phyloP scores from a whole-genome alignment of 2,329 filamentous ascomycete genomes.

The Aspergillus sp. region DNA sequence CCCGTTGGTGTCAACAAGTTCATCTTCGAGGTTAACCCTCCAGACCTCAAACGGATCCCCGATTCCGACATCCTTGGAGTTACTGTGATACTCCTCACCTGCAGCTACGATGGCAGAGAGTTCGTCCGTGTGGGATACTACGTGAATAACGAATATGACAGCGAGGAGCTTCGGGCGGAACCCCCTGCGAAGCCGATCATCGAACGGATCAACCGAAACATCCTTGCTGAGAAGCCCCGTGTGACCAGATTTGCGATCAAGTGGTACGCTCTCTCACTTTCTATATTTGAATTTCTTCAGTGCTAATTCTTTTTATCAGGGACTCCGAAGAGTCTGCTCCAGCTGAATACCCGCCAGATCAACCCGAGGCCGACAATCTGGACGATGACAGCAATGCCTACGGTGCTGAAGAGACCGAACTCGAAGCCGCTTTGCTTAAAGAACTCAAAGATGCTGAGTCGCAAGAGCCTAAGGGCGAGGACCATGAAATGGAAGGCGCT shows the following conservation, averaged over 20 bases:
- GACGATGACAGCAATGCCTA: constrained; percentile 81
- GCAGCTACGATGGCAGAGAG: constrained; percentile 91
- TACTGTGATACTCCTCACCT: constrained; percentile 92
- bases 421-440: constrained; percentile 55
- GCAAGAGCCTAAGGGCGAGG: constrained; percentile 43
- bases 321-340: constrained; percentile 96
- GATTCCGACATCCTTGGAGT: constrained; percentile 93
- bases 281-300: background rate
- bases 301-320: constrained; percentile 47
- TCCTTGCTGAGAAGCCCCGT: constrained; percentile 92
- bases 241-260: constrained; percentile 98
- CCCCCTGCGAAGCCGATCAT: constrained; percentile 88
- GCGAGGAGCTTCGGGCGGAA: constrained; percentile 78
- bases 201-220: constrained; percentile 85
- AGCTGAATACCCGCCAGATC: constrained; percentile 91
- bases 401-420: constrained; percentile 80
- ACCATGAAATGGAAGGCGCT: constrained; percentile 68
- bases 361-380: constrained; percentile 84
- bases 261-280: constrained; percentile 55
- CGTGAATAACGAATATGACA: constrained; percentile 98
- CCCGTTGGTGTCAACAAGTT: constrained; percentile 98
- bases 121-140: constrained; percentile 99
- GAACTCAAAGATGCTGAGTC: constrained; percentile 46
- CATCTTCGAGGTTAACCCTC: constrained; percentile 89
- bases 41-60: constrained; percentile 83